Conservation (phyloP, 2,329 filamentous ascomycete species). For the Colletotrichum sp. region DNA sequence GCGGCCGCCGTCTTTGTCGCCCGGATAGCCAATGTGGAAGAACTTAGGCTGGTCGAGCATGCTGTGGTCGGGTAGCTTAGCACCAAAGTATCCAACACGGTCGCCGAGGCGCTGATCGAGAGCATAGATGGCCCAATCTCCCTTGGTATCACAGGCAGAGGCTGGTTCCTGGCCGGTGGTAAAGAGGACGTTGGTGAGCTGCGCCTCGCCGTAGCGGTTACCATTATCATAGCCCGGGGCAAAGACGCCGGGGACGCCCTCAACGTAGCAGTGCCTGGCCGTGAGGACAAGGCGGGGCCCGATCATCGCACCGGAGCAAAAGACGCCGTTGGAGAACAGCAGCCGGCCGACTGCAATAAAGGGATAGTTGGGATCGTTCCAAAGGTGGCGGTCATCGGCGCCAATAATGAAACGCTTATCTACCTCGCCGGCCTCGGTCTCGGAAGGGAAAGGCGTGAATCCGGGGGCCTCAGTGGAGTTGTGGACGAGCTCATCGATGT, state of each 20-base stretch:
- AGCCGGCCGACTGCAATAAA: conserved; percentile 19
- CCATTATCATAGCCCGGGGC: conserved; percentile 26
- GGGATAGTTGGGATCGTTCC: conserved; percentile 22
- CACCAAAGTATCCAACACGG: conserved; percentile 24
- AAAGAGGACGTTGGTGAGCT: neutral
- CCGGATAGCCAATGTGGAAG: conserved; percentile 23
- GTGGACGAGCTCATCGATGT: neutral
- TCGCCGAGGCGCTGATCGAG: conserved; percentile 28
- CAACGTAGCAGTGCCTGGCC: conserved; percentile 27
- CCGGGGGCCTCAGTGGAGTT: neutral
- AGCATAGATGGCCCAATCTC: conserved; percentile 29
- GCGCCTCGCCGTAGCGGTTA: conserved; percentile 3
- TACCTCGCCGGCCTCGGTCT: neutral
- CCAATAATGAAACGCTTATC: conserved; percentile 26
- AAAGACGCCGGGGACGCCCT: conserved; percentile 23
- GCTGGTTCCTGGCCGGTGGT: neutral
- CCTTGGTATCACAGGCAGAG: conserved; percentile 22
- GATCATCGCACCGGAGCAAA: conserved; percentile 28
- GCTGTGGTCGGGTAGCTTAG: conserved; percentile 12
- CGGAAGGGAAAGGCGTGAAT: neutral
- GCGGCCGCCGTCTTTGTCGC: conserved; percentile 18
- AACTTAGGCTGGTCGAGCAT: conserved; percentile 14
- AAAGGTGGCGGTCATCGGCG: conserved; percentile 24
- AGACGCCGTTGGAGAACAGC: conserved; percentile 24
- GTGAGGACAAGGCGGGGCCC: conserved; percentile 31